Evolutionary conservation across 108 stramenopile species (phyloP).

Genomic region (Cyclotella cryptica): DNA sequence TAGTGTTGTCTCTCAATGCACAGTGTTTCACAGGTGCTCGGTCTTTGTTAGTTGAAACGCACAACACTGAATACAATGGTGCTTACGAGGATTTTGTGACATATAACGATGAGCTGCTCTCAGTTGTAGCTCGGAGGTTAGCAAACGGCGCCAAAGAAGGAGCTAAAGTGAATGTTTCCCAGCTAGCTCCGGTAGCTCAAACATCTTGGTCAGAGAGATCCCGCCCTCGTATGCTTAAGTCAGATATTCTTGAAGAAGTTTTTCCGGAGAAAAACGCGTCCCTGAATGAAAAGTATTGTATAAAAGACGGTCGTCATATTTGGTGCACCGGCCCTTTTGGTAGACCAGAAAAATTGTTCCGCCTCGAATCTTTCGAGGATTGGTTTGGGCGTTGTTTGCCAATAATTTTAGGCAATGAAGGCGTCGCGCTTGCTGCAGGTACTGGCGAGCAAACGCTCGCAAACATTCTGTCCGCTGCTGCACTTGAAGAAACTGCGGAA

Average conservation of each 20-base stretch:
- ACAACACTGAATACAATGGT: too few relatives aligned
- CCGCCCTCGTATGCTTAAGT: slow-evolving; percentile 59
- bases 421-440: slow-evolving; percentile 73
- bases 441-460: slow-evolving; percentile 80
- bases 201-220: slow-evolving; percentile 33
- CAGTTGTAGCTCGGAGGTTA: neutral
- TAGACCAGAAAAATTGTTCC: slow-evolving; percentile 73
- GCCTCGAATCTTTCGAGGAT: slow-evolving; percentile 76
- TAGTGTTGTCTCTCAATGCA: slow-evolving; percentile 55
- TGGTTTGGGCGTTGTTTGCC: slow-evolving; percentile 86
- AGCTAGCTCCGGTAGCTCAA: slow-evolving; percentile 82
- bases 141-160: neutral
- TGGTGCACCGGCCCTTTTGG: slow-evolving; percentile 82
- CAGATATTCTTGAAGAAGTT: slow-evolving; percentile 45
- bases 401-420: slow-evolving; percentile 78
- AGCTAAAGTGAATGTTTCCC: slow-evolving; percentile 35
- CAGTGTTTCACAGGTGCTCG: too few relatives aligned
- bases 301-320: slow-evolving; percentile 69
- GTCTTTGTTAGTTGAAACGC: neutral
- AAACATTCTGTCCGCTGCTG: slow-evolving; percentile 68
- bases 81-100: neutral
- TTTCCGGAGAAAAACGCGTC: neutral
- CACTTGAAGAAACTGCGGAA: slow-evolving; percentile 50
- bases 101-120: slow-evolving; percentile 9
- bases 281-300: slow-evolving; percentile 39